These are phyloP conservation scores for Spathaspora sp. DNA, from an alignment of 805 yeast genomes.

Conservation along the genomic window DNA sequence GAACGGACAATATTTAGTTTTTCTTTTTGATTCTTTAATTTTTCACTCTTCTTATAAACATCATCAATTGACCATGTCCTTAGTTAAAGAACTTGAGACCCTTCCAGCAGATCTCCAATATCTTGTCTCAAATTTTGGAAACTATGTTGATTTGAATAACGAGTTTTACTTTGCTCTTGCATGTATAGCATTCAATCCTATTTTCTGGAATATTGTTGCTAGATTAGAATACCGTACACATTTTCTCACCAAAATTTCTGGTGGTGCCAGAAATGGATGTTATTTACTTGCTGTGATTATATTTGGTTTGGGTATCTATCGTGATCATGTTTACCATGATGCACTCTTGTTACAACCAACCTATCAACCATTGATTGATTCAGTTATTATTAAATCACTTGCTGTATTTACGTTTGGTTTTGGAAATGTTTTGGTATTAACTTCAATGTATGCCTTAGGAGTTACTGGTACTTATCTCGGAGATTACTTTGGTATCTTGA, in stretches of 20 bases:
- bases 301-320: constrained; percentile 75
- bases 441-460: constrained; percentile 90
- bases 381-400: constrained; percentile 35
- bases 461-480: constrained; percentile 96
- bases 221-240: constrained; percentile 79
- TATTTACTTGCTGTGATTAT: constrained; percentile 79
- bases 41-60: not conserved
- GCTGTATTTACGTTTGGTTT: constrained; percentile 55
- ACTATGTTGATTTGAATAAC: constrained; percentile 19
- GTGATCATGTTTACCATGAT: constrained; percentile 71
- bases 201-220: constrained; percentile 93
- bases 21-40: not conserved
- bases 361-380: constrained; percentile 47
- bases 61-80: not conserved
- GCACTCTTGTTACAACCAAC: constrained; percentile 74
- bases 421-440: constrained; percentile 78
- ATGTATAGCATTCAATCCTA: constrained; percentile 85
- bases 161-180: constrained; percentile 43
- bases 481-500: constrained; percentile 94
- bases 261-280: constrained; percentile 73
- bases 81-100: constrained; percentile 2
- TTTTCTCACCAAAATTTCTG: constrained; percentile 67
- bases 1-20: not conserved
- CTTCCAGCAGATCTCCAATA: constrained; percentile 15
- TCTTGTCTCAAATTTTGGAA: constrained; percentile 13